Conservation (phyloP, 495 filamentous ascomycete genomes). For the Chaetomium tenue region DNA sequence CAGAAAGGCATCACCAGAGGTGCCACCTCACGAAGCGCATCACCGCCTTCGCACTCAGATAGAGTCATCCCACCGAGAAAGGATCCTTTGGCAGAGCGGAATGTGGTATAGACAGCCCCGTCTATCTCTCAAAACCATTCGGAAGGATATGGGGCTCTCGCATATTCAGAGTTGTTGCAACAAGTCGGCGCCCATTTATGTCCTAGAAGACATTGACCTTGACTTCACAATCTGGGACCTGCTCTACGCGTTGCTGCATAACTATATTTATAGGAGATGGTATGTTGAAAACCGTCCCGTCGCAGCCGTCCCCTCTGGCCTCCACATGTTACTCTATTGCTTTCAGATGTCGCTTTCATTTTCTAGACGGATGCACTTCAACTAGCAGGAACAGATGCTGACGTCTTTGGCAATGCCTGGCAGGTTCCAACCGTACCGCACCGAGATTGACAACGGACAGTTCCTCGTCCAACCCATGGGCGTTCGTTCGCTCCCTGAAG, state of each 20-base stretch:
- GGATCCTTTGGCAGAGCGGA: neutral
- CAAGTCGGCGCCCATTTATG: constrained; percentile 1
- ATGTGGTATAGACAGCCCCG: neutral
- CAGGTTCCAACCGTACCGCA: neutral
- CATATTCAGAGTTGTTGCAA: constrained; percentile 1
- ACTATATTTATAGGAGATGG: constrained; percentile 5
- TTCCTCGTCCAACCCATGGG: neutral
- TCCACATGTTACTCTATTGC: too few species aligned
- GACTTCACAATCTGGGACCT: too few species aligned
- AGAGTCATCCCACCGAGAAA: too few species aligned
- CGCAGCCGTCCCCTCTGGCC: too few species aligned
- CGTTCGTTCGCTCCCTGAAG: neutral
- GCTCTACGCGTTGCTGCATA: neutral
- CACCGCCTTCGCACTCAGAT: too few species aligned
- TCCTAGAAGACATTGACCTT: neutral
- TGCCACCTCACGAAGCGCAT: too few species aligned
- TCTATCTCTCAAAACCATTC: neutral
- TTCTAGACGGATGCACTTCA: too few species aligned
- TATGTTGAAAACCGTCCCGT: too few species aligned
- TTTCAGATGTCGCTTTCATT: too few species aligned
- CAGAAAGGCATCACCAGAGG: too few species aligned
- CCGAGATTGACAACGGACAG: constrained; percentile 1
- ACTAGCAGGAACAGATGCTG: too few species aligned
- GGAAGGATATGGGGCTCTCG: neutral
- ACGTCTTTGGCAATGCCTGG: too few species aligned